Conservation (phyloP, 768 basidiomycete species). For the Pleurotus djamor region DNA sequence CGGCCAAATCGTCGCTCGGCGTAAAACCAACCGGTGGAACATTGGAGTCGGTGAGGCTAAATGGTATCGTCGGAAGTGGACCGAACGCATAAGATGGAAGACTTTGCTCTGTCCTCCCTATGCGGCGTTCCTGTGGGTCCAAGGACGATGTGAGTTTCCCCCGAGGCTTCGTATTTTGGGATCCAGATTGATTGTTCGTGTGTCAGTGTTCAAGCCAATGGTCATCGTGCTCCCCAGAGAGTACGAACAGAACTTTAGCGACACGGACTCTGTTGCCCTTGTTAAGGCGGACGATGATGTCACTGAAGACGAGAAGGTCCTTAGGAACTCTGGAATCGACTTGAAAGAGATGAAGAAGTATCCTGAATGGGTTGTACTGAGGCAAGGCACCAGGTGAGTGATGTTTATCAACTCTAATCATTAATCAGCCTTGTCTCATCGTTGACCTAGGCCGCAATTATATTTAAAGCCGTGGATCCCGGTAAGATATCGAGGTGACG, state of each 20-base stretch:
- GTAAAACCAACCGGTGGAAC: slow-evolving; percentile 30
- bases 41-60: slow-evolving; percentile 1
- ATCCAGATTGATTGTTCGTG: neutral
- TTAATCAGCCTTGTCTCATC: neutral
- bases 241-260: slow-evolving; percentile 1
- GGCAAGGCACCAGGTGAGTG: neutral
- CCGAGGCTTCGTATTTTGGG: neutral
- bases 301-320: slow-evolving; percentile 3
- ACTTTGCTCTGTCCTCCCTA: slow-evolving; percentile 2
- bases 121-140: slow-evolving; percentile 1
- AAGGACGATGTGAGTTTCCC: slow-evolving; percentile 3
- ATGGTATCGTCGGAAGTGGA: slow-evolving; percentile 7
- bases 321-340: neutral
- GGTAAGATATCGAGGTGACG: slow-evolving; percentile 2
- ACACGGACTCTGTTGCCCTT: slow-evolving; percentile 3
- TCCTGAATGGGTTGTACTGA: slow-evolving; percentile 2
- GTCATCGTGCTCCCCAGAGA: neutral
- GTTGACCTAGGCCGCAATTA: neutral
- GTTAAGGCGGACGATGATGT: slow-evolving; percentile 4
- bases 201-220: neutral
- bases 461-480: slow-evolving; percentile 5
- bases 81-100: slow-evolving; percentile 1
- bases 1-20: slow-evolving; percentile 40
- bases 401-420: neutral
- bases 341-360: neutral